Evolutionary conservation across 768 basidiomycete genomes (phyloP).

Genomic region (Exidia glandulosa): DNA sequence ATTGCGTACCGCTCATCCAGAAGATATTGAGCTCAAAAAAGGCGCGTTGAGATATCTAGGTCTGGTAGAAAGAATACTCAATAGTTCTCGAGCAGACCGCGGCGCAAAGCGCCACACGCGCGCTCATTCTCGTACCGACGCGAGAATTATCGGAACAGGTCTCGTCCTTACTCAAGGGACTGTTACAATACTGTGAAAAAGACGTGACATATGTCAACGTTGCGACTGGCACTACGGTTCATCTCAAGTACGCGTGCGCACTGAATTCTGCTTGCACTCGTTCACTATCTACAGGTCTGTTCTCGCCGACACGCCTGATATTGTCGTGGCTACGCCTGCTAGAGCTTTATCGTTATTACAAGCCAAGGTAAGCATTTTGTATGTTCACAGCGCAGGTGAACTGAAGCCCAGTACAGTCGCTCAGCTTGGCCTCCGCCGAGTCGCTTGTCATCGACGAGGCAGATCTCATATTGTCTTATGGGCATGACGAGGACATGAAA

Average conservation of each 20-base stretch:
- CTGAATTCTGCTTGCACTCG: background rate
- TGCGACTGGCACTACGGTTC: slow-evolving; percentile 57
- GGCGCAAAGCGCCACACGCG: slow-evolving; percentile 51
- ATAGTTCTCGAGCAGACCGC: slow-evolving; percentile 24
- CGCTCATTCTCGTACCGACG: slow-evolving; percentile 77
- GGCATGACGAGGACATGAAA: slow-evolving; percentile 83
- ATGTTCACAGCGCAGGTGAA: background rate
- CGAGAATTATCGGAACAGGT: slow-evolving; percentile 91
- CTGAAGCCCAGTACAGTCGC: slow-evolving; percentile 37
- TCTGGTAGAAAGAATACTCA: background rate
- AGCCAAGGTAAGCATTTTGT: slow-evolving; percentile 35
- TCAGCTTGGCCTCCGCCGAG: slow-evolving; percentile 57
- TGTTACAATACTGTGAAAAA: slow-evolving; percentile 70
- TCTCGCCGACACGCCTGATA: slow-evolving; percentile 63
- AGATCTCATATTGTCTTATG: slow-evolving; percentile 92
- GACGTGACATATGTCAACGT: slow-evolving; percentile 63
- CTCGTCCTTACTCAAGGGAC: slow-evolving; percentile 46
- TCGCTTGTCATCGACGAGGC: slow-evolving; percentile 96
- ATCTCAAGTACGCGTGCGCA: slow-evolving; percentile 47
- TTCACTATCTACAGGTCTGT: slow-evolving; percentile 26
- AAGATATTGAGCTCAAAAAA: slow-evolving; percentile 70
- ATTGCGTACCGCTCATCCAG: slow-evolving; percentile 83
- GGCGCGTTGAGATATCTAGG: background rate
- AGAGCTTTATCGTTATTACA: slow-evolving; percentile 57
- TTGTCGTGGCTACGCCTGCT: slow-evolving; percentile 72